Conservation (phyloP, 495 filamentous ascomycete genomes). For the Parmelia sp. region DNA sequence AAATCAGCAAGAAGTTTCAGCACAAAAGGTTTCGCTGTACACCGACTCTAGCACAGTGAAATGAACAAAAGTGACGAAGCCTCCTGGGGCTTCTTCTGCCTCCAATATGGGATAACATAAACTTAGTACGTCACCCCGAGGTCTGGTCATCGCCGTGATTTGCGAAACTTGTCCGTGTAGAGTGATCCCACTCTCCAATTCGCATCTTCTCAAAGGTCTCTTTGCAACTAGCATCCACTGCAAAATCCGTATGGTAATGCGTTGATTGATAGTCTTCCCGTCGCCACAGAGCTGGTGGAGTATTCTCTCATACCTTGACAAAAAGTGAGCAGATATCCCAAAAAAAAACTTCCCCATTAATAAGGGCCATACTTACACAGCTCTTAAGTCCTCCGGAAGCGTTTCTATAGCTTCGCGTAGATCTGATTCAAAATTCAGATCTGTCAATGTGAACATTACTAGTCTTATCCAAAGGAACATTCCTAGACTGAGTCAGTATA, state of each 20-base stretch:
- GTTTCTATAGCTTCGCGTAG: slow-evolving; percentile 12
- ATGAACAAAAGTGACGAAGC: slow-evolving; percentile 14
- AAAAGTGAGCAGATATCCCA: background rate
- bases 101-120: slow-evolving; percentile 20
- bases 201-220: slow-evolving; percentile 14
- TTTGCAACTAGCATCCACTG: slow-evolving; percentile 19
- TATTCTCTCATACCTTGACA: slow-evolving; percentile 18
- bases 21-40: background rate
- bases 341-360: too few species aligned
- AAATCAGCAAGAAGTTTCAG: background rate
- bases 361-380: background rate
- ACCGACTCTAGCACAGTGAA: slow-evolving; percentile 19
- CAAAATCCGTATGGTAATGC: slow-evolving; percentile 13
- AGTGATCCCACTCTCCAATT: slow-evolving; percentile 20
- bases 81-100: slow-evolving; percentile 5
- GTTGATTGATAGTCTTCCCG: background rate
- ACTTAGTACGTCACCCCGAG: slow-evolving; percentile 16
- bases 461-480: slow-evolving; percentile 24
- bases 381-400: slow-evolving; percentile 13
- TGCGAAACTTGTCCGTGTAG: slow-evolving; percentile 9
- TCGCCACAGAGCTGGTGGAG: slow-evolving; percentile 12
- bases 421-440: slow-evolving; percentile 1
- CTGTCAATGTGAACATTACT: slow-evolving; percentile 9
- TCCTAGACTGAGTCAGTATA: background rate
- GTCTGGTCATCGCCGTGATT: slow-evolving; percentile 7